These are phyloP conservation scores for Plasmodium coatneyi DNA, from an alignment of 169 alveolate genomes.

Conservation along the genomic window DNA sequence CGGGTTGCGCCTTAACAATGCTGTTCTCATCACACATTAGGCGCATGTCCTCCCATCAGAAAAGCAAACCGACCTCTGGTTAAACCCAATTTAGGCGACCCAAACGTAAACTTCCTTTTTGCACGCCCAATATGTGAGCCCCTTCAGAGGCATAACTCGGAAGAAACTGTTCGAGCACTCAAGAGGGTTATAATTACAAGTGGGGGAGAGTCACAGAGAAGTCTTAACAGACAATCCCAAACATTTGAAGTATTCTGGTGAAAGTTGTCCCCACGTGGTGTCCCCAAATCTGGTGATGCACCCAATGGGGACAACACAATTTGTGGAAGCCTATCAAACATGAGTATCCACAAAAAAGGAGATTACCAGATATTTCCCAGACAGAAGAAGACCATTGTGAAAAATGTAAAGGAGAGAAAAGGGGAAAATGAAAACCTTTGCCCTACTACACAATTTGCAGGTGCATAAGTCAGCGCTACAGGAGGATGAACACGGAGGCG, in stretches of 20 bases:
- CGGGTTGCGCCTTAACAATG: not conserved
- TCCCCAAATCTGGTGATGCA: not conserved
- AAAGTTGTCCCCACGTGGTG: not conserved
- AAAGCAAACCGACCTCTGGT: not conserved
- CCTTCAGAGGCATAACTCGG: not conserved
- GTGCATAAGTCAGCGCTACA: not conserved
- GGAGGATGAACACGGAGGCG: not conserved
- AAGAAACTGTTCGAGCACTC: not conserved
- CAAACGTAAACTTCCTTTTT: not conserved
- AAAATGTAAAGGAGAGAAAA: not conserved
- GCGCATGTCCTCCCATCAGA: not conserved
- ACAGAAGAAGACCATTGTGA: not conserved
- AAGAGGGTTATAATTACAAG: not conserved
- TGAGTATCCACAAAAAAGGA: not conserved
- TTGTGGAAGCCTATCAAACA: not conserved
- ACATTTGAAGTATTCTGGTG: not conserved
- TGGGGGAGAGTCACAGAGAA: not conserved
- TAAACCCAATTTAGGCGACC: not conserved
- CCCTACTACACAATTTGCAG: conserved; percentile 40
- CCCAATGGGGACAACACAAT: not conserved
- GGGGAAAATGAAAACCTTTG: conserved; percentile 67
- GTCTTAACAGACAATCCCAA: not conserved
- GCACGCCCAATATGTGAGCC: not conserved
- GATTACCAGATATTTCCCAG: not conserved
- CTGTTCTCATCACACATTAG: not conserved